A percentile compares a stretch with the other conserved stretches of the same genome.
Evolutionary conservation across 139 green algal genomes (phyloP).

Genomic region (Chlamydomonas sp.): DNA sequence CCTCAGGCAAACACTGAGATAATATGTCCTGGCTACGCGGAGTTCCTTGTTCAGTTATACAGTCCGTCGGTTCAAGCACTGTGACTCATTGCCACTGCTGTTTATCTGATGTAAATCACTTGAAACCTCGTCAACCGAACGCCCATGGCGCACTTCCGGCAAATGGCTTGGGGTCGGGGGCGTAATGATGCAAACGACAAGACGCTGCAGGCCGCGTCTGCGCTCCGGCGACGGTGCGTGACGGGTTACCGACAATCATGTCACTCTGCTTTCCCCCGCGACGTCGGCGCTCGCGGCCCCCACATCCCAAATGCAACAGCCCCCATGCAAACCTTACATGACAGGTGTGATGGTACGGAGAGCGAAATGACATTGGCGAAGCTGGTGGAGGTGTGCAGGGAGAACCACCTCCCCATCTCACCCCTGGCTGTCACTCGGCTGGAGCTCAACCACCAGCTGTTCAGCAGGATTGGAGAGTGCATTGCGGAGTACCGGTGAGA

Average conservation of each 20-base stretch:
- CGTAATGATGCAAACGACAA: not conserved
- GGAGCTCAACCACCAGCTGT: constrained; percentile 31
- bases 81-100: too few species aligned
- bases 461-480: constrained; percentile 19
- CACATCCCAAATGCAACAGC: not conserved
- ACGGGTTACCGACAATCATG: not conserved
- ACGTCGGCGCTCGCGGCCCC: too few species aligned
- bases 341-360: not conserved
- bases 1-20: too few species aligned
- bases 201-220: constrained; percentile 18
- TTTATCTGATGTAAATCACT: too few species aligned
- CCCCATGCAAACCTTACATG: too few species aligned
- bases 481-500: constrained; percentile 18
- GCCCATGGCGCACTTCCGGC: too few species aligned
- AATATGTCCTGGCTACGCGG: too few species aligned
- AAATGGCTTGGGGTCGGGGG: too few species aligned
- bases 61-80: too few species aligned
- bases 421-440: constrained; percentile 14
- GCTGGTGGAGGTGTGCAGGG: constrained; percentile 30
- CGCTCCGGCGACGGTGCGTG: constrained; percentile 1
- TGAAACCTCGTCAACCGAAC: too few species aligned
- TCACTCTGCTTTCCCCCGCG: not conserved
- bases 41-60: too few species aligned
- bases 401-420: not conserved
- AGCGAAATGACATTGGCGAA: constrained; percentile 30